phyloP scores from a whole-genome alignment of 139 green algal genomes.

The Chlorella sp. region DNA sequence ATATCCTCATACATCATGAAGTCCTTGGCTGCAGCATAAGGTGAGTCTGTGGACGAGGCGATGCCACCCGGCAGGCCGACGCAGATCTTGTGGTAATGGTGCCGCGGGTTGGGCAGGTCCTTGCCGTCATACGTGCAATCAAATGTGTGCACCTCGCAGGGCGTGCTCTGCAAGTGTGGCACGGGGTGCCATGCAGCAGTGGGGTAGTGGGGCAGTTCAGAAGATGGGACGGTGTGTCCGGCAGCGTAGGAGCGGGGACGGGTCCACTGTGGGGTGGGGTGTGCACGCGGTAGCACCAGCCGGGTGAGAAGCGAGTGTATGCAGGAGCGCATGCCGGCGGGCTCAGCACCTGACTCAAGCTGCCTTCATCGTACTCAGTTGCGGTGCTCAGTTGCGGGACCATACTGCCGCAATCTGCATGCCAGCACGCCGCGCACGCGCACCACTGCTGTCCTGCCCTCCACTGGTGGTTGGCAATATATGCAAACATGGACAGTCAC shows the following conservation, averaged over 20 bases:
- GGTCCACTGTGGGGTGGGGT: no score
- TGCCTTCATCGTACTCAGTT: neutral
- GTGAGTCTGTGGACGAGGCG: no score
- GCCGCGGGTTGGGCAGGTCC: neutral
- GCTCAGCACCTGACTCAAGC: neutral
- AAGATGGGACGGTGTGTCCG: no score
- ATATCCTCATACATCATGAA: neutral
- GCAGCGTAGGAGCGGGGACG: no score
- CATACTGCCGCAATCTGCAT: no score
- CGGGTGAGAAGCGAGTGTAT: neutral
- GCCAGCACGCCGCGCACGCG: neutral
- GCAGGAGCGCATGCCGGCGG: neutral
- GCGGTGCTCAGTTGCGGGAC: neutral
- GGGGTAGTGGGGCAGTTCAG: no score
- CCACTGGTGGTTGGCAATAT: no score
- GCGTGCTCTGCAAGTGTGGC: neutral
- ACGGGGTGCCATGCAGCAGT: no score
- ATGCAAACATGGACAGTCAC: neutral
- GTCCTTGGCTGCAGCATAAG: no score
- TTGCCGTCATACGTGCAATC: constrained; percentile 12
- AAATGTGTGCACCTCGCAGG: constrained; percentile 15
- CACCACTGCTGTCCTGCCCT: neutral
- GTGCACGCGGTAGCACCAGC: no score
- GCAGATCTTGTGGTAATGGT: constrained; percentile 12
- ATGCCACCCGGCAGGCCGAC: neutral